These are phyloP conservation scores for Phyllosticta citriasiana DNA, from an alignment of 2,329 filamentous ascomycete genomes.

Conservation along the genomic window DNA sequence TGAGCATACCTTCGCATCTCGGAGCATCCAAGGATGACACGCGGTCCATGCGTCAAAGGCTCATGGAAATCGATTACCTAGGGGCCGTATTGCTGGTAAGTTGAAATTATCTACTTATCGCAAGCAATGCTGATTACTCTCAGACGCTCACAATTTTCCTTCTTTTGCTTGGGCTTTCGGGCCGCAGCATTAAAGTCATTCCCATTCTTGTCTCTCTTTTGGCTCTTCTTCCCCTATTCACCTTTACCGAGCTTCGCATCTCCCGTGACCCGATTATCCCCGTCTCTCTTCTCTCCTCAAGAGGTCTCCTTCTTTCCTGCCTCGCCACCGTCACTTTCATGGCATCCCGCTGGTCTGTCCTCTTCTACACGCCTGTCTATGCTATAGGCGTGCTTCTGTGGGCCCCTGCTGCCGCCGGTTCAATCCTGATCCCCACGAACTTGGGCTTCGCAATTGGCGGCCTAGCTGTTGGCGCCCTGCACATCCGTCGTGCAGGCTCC, in stretches of 20 bases:
- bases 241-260: slow-evolving; percentile 53
- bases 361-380: slow-evolving; percentile 75
- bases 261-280: slow-evolving; percentile 66
- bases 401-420: slow-evolving; percentile 58
- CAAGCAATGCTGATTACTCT: background rate
- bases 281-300: slow-evolving; percentile 56
- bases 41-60: slow-evolving; percentile 39
- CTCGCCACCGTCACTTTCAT: slow-evolving; percentile 67
- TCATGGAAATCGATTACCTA: slow-evolving; percentile 62
- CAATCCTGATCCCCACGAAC: slow-evolving; percentile 74
- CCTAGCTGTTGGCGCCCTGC: slow-evolving; percentile 61
- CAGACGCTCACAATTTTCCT: slow-evolving; percentile 58
- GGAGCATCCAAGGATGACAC: slow-evolving; percentile 27
- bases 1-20: slow-evolving; percentile 50
- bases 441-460: slow-evolving; percentile 67
- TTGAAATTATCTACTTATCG: background rate
- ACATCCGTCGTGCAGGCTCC: slow-evolving; percentile 61
- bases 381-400: slow-evolving; percentile 66
- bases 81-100: slow-evolving; percentile 53
- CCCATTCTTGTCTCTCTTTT: slow-evolving; percentile 52
- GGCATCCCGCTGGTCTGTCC: slow-evolving; percentile 68
- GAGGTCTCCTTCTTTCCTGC: slow-evolving; percentile 63
- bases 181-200: slow-evolving; percentile 48
- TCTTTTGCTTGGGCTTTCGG: slow-evolving; percentile 61
- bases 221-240: slow-evolving; percentile 46